Conservation (phyloP, 78 protist species). For the Dictyostelium purpureum region DNA sequence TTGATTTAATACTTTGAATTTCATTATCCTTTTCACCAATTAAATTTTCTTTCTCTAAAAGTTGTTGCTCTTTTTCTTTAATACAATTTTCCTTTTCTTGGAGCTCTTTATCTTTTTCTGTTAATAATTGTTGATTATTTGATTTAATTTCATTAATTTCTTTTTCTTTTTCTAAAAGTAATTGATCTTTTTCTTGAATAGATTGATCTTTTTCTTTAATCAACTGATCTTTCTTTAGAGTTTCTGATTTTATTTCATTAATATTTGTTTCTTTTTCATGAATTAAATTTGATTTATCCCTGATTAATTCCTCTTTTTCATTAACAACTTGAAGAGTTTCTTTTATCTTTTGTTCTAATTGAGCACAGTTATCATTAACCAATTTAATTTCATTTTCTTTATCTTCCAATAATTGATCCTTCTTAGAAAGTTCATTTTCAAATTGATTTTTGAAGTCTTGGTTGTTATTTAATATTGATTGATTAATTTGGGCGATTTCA, state of each 20-base stretch:
- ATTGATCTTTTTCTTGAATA: not conserved
- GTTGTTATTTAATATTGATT: no score
- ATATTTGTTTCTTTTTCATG: not conserved
- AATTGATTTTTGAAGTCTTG: no score
- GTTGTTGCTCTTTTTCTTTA: not conserved
- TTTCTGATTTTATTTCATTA: not conserved
- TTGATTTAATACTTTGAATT: no score
- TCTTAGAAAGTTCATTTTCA: no score
- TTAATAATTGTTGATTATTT: not conserved
- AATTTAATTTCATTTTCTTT: no score
- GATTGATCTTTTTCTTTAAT: not conserved
- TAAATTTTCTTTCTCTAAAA: not conserved
- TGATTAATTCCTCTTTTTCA: no score
- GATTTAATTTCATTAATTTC: slow-evolving; percentile 1
- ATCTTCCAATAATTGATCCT: no score
- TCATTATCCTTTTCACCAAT: not conserved
- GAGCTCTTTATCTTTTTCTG: not conserved
- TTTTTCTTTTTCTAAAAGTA: not conserved
- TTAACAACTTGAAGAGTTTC: no score
- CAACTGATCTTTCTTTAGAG: not conserved
- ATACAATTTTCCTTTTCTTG: not conserved
- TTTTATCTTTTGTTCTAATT: no score
- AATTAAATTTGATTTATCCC: no score
- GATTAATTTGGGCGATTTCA: no score
- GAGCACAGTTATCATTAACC: no score